Conservation (phyloP, 2,329 filamentous ascomycete genomes). For the Dactylonectria macrodidyma region DNA sequence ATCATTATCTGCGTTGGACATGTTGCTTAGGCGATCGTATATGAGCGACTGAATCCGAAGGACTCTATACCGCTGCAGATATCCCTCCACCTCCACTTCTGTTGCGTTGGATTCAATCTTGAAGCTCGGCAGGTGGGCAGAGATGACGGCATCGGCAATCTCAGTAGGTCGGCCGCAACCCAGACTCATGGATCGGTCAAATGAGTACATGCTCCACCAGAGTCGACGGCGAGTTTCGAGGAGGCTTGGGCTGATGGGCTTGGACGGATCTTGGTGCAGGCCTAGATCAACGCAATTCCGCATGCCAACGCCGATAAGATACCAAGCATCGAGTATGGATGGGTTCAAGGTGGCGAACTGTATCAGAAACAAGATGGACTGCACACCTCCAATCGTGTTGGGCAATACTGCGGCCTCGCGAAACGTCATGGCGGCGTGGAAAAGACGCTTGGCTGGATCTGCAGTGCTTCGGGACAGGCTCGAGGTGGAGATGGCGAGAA, state of each 20-base stretch:
- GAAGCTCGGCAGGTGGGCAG: conserved; percentile 39
- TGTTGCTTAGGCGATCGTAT: conserved; percentile 37
- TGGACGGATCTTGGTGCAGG: conserved; percentile 42
- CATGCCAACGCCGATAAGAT: conserved; percentile 44
- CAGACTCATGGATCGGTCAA: conserved; percentile 44
- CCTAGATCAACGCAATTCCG: conserved; percentile 44
- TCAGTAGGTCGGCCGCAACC: conserved; percentile 42
- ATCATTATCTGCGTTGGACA: conserved; percentile 3
- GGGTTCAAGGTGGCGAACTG: conserved; percentile 47
- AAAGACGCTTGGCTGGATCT: conserved; percentile 40
- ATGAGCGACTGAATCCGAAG: conserved; percentile 44
- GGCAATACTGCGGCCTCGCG: conserved; percentile 43
- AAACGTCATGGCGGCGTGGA: conserved; percentile 41
- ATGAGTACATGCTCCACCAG: conserved; percentile 49
- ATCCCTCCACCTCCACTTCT: conserved; percentile 39
- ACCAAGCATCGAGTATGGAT: conserved; percentile 43
- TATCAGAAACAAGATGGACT: conserved; percentile 44
- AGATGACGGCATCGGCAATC: conserved; percentile 42
- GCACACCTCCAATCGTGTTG: conserved; percentile 44
- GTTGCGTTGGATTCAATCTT: conserved; percentile 41
- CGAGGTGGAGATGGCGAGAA: conserved; percentile 44
- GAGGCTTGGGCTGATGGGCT: conserved; percentile 33
- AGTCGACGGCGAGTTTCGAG: conserved; percentile 43
- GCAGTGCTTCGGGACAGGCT: conserved; percentile 45
- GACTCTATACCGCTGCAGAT: conserved; percentile 43